A percentile compares a stretch with the other conserved stretches of the same genome.
These are phyloP conservation scores for Pseudopyricularia cyperi DNA, from an alignment of 2,329 filamentous ascomycete genomes.

Conservation along the genomic window DNA sequence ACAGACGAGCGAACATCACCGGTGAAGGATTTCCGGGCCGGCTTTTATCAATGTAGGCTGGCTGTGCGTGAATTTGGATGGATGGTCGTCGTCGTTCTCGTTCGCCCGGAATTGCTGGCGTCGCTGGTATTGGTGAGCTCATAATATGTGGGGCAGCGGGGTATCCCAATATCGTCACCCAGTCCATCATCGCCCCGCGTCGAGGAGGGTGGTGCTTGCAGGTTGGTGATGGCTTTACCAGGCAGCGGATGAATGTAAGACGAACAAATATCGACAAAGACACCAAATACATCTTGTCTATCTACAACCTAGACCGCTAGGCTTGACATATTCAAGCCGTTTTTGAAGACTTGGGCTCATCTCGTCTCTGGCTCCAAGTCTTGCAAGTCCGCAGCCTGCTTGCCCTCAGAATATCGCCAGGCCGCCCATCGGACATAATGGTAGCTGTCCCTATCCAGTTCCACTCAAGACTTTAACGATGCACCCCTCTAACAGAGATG, in stretches of 20 bases:
- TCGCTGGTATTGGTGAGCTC: not conserved
- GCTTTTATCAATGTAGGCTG: not conserved
- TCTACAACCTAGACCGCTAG: too few species aligned
- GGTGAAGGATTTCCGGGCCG: not conserved
- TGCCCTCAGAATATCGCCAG: not conserved
- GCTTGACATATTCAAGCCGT: too few species aligned
- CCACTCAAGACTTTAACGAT: not conserved
- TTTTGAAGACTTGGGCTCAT: too few species aligned
- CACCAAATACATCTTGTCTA: too few species aligned
- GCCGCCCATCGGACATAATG: slow-evolving; percentile 11
- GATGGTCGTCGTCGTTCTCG: not conserved
- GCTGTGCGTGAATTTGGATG: not conserved
- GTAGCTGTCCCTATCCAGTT: not conserved
- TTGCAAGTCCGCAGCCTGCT: too few species aligned
- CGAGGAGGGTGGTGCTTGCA: too few species aligned
- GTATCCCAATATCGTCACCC: not conserved
- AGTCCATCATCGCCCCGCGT: not conserved
- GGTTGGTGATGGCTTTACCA: too few species aligned
- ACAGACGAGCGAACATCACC: slow-evolving; percentile 66
- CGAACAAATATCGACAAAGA: too few species aligned
- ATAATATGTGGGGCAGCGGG: not conserved
- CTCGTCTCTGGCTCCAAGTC: too few species aligned
- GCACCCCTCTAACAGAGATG: not conserved
- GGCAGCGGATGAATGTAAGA: too few species aligned
- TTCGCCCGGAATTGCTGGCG: too few species aligned